phyloP scores from a whole-genome alignment of 768 basidiomycete genomes.

The Boletus edulis region DNA sequence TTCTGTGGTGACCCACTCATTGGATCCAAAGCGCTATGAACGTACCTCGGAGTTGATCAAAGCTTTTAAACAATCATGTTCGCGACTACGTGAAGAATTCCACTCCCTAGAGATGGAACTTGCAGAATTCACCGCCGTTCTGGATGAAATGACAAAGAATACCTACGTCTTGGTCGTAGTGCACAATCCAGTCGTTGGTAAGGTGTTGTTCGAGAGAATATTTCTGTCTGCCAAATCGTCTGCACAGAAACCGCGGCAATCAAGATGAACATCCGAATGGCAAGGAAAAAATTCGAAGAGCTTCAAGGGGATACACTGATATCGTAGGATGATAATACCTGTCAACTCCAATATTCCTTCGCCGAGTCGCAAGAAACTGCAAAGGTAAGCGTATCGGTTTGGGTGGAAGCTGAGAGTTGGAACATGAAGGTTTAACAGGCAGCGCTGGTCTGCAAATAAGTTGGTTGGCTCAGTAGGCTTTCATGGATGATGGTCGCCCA shows the following conservation, averaged over 20 bases:
- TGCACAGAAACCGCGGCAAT: slow-evolving; percentile 80
- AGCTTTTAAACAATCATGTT: slow-evolving; percentile 90
- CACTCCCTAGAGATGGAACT: slow-evolving; percentile 85
- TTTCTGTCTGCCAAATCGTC: not conserved
- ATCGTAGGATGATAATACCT: slow-evolving; percentile 13
- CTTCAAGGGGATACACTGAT: slow-evolving; percentile 71
- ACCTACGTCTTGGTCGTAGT: slow-evolving; percentile 91
- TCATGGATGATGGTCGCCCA: not conserved
- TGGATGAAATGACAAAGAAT: slow-evolving; percentile 91
- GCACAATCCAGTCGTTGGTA: slow-evolving; percentile 86
- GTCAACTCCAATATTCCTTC: not conserved
- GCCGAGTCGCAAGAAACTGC: not conserved
- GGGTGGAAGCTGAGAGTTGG: not conserved
- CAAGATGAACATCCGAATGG: slow-evolving; percentile 83
- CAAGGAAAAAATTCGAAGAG: slow-evolving; percentile 85
- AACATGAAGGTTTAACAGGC: not conserved
- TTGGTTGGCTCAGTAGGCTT: not conserved
- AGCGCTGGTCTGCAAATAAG: not conserved
- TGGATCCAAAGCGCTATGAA: slow-evolving; percentile 76
- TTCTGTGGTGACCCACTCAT: slow-evolving; percentile 39
- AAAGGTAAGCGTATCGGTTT: not conserved
- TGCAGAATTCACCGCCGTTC: slow-evolving; percentile 80
- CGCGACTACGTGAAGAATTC: slow-evolving; percentile 82
- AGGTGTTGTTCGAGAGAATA: slow-evolving; percentile 17
- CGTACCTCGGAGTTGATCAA: slow-evolving; percentile 93